Evolutionary conservation across 805 yeast genomes (phyloP), one percentile per base, ranked within the genome.

Genomic region (Jamesozyma rosinii): DNA sequence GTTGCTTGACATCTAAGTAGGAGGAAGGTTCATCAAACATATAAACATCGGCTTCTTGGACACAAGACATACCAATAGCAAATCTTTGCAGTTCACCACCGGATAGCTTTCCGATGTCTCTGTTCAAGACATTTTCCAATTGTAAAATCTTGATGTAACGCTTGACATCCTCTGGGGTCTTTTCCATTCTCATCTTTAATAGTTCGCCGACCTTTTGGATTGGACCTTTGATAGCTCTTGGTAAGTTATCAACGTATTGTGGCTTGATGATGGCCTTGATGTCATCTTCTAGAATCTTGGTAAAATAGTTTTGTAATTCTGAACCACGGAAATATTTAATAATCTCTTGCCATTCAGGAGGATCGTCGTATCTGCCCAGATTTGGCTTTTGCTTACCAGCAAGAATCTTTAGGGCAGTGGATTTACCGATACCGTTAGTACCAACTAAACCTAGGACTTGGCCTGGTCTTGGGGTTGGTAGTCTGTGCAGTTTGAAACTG

Each of bases 1-100:
- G 90, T 71, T 92, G 98, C 70, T 92, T 92, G 53, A 92, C 97
- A 76, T 92, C 98, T 66, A 92, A 72, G 69, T 92, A 92, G 10
- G 98, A 92, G 17, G 97, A 89, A 38, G 98, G 98, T 72, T 92
- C 98, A 70, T 92, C 98, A 67, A 92, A 92, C 98, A 92, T 92
- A 70, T 92, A 92, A 37, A 92, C 97, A 55, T 87, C 84, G 44
- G 97, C 97, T 27, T 71, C 72, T 69, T 90, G 97, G 38, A 89
- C 88, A 74, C 95, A 86, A 14, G 97, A 85, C 88, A 92, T 83
- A 56, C 92, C 98, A 63, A 92, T 82, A 38, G 98, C 97, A 63
- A 92, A 92, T 72, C 98, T 81, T 72, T 92, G 98, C 64, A 92
- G 75, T 70, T 92, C 98, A 67, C 98, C 98, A 81, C 98, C 98